phyloP scores from a whole-genome alignment of 768 basidiomycete genomes.

The Suillus brevipes region DNA sequence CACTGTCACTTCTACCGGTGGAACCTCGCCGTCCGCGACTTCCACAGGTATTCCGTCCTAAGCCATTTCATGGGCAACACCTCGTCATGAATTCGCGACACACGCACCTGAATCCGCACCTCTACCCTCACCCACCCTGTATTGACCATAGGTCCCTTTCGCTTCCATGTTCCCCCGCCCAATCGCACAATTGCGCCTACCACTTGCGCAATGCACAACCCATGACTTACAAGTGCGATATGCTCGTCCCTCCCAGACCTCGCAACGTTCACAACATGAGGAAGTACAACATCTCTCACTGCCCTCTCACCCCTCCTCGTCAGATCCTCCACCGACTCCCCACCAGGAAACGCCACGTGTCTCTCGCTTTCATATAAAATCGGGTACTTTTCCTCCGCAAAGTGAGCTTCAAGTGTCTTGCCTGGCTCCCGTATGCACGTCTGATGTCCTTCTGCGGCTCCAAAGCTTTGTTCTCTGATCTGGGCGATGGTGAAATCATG shows the following conservation, averaged over 20 bases:
- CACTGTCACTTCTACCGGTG: conserved; percentile 44
- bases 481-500: conserved; percentile 45
- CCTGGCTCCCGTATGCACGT: conserved; percentile 34
- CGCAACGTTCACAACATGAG: conserved; percentile 51
- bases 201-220: conserved; percentile 65
- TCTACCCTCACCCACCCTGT: conserved; percentile 68
- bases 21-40: conserved; percentile 26
- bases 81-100: not conserved
- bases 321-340: conserved; percentile 69
- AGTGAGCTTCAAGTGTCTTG: conserved; percentile 45
- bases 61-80: not conserved
- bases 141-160: conserved; percentile 44
- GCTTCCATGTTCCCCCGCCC: conserved; percentile 26
- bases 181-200: conserved; percentile 50
- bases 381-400: conserved; percentile 55
- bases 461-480: conserved; percentile 65
- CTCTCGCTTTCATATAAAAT: conserved; percentile 37
- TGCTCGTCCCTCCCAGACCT: conserved; percentile 43
- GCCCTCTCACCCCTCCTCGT: conserved; percentile 51
- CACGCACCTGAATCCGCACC: conserved; percentile 47
- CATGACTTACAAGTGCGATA: conserved; percentile 74
- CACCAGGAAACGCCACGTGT: conserved; percentile 55
- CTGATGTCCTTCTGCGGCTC: conserved; percentile 64
- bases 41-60: conserved; percentile 33
- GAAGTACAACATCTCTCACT: conserved; percentile 50